phyloP scores from a whole-genome alignment of 1,284 basidiomycete genomes.

The Tilletiaria anomala region DNA sequence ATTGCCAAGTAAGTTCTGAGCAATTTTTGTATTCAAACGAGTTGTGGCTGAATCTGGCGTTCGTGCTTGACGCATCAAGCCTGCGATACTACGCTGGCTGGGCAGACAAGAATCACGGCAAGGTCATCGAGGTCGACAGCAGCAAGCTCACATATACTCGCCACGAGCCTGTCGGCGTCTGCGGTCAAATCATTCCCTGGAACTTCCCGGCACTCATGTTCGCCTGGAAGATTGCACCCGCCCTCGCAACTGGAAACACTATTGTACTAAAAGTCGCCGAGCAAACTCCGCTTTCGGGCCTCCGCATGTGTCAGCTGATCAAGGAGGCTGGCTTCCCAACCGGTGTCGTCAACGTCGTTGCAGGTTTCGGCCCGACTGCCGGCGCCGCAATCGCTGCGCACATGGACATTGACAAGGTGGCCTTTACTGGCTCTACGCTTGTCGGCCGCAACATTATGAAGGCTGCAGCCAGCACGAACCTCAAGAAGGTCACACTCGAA shows the following conservation, averaged over 20 bases:
- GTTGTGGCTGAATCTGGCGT: conserved; percentile 50
- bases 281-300: conserved; percentile 69
- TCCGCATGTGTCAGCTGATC: conserved; percentile 57
- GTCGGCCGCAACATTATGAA: conserved; percentile 75
- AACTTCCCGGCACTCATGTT: conserved; percentile 88
- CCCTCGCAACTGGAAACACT: conserved; percentile 28
- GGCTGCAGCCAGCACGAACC: conserved; percentile 59
- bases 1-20: too few relatives aligned
- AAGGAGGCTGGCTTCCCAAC: conserved; percentile 67
- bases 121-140: conserved; percentile 67
- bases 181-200: conserved; percentile 33
- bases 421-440: conserved; percentile 46
- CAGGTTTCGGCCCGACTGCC: conserved; percentile 62
- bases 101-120: conserved; percentile 67
- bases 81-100: conserved; percentile 52
- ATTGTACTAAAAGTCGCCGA: conserved; percentile 49
- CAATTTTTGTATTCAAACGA: too few relatives aligned
- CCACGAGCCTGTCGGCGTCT: conserved; percentile 89
- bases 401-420: conserved; percentile 45
- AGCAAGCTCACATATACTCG: conserved; percentile 52
- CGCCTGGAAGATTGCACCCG: conserved; percentile 47
- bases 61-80: conserved; percentile 49
- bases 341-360: conserved; percentile 69
- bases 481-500: conserved; percentile 45
- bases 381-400: conserved; percentile 54